Percentiles rank a stretch among this genome's conserved stretches.
Conservation (phyloP, 2,329 filamentous ascomycete species). For the Teratosphaeria pseudoeucalypti region DNA sequence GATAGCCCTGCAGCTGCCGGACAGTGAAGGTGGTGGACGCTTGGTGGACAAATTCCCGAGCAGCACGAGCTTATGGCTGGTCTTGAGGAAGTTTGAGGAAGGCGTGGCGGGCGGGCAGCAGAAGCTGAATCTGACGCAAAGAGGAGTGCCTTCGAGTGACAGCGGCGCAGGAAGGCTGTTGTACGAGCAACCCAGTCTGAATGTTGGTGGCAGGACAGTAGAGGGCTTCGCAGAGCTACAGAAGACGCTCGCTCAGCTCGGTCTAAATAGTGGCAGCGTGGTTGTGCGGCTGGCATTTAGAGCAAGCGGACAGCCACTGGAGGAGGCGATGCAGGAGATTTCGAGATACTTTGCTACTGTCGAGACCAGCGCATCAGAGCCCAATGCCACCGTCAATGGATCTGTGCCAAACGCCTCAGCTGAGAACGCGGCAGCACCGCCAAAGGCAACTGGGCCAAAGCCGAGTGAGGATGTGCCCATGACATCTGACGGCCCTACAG, state of each 20-base stretch:
- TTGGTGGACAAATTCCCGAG: conserved; percentile 79
- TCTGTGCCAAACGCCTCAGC: conserved; percentile 15
- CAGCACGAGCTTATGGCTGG: conserved; percentile 77
- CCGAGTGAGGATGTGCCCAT: conserved; percentile 16
- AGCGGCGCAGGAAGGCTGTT: conserved; percentile 62
- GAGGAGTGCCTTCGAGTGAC: conserved; percentile 57
- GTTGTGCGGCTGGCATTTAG: conserved; percentile 69
- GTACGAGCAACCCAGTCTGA: conserved; percentile 78
- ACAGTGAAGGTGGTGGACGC: conserved; percentile 55
- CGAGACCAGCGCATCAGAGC: conserved; percentile 7
- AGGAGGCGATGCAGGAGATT: conserved; percentile 77
- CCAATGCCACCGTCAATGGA: conserved; percentile 11
- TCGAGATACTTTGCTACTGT: conserved; percentile 56
- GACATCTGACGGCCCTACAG: conserved; percentile 11
- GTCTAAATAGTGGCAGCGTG: conserved; percentile 74
- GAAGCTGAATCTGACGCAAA: conserved; percentile 69
- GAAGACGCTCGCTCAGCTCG: conserved; percentile 77
- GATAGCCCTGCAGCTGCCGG: conserved; percentile 76
- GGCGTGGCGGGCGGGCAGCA: conserved; percentile 44
- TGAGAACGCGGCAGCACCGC: conserved; percentile 12
- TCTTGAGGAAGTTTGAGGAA: conserved; percentile 83
- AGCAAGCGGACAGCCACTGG: conserved; percentile 65
- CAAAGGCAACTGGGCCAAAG: conserved; percentile 15
- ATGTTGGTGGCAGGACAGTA: conserved; percentile 72
- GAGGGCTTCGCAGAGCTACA: conserved; percentile 71